Conservation (phyloP, 176 grass and related monocot species). For the Hordeum marinum region DNA sequence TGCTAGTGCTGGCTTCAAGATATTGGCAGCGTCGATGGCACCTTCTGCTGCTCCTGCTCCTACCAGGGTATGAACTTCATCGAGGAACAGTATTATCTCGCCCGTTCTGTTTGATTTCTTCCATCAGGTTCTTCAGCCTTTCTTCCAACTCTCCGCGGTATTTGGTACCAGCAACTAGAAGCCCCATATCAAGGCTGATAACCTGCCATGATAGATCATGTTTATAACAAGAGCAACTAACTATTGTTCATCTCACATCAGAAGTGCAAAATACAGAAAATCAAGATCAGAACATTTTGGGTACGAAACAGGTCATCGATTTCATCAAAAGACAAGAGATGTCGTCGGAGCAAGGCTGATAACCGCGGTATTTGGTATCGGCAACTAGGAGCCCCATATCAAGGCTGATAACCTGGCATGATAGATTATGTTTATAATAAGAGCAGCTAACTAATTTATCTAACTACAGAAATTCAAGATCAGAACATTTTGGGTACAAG, state of each 20-base stretch:
- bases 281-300: too few relatives aligned
- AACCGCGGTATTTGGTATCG: too few relatives aligned
- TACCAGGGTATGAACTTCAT: constrained; percentile 92
- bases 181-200: constrained; percentile 84
- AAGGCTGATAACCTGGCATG: constrained; percentile 66
- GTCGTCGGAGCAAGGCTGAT: too few relatives aligned
- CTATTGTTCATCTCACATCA: too few relatives aligned
- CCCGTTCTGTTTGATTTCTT: constrained; percentile 91
- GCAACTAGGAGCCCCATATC: constrained; percentile 84
- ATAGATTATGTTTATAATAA: background rate
- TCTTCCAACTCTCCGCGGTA: constrained; percentile 97
- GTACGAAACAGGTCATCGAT: too few relatives aligned
- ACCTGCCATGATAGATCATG: constrained; percentile 34
- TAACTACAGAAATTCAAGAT: background rate
- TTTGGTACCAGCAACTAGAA: constrained; percentile 80
- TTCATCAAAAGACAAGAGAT: too few relatives aligned
- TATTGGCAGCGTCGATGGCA: constrained; percentile 90
- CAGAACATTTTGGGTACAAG: background rate
- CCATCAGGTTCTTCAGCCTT: constrained; percentile 93
- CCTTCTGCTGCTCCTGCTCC: constrained; percentile 89
- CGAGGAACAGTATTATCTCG: constrained; percentile 85
- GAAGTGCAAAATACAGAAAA: too few relatives aligned
- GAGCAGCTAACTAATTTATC: background rate
- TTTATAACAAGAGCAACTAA: background rate
- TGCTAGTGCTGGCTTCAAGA: constrained; percentile 81